These are phyloP conservation scores for Penicillium antarcticum DNA, from an alignment of 495 filamentous ascomycete genomes.

Conservation along the genomic window DNA sequence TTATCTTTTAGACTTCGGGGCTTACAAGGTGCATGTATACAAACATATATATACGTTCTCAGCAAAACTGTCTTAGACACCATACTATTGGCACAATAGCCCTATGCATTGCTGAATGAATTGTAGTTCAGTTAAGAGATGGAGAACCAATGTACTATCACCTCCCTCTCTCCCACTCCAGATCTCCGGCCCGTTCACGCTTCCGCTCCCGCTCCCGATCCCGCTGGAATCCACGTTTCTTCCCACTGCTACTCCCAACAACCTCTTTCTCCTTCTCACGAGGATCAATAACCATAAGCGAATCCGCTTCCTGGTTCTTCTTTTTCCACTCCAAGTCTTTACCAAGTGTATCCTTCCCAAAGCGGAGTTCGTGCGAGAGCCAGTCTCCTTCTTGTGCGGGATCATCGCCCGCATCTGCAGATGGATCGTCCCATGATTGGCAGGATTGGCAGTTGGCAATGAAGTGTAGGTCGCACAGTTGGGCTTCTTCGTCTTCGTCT, in stretches of 20 bases:
- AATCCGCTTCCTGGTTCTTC: constrained; percentile 81
- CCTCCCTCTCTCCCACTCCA: constrained; percentile 33
- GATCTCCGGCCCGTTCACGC: constrained; percentile 27
- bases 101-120: neutral
- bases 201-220: constrained; percentile 43
- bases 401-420: constrained; percentile 24
- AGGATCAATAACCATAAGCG: constrained; percentile 93
- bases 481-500: constrained; percentile 63
- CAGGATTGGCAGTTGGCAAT: constrained; percentile 92
- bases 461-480: constrained; percentile 86
- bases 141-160: neutral
- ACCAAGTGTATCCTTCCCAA: constrained; percentile 84
- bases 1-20: no score
- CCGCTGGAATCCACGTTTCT: constrained; percentile 30
- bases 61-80: no score
- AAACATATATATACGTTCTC: no score
- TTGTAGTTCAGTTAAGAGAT: no score
- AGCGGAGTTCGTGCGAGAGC: constrained; percentile 72
- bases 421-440: constrained; percentile 59
- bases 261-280: constrained; percentile 77
- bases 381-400: constrained; percentile 60
- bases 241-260: constrained; percentile 11
- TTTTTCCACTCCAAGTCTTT: constrained; percentile 91
- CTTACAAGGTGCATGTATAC: no score
- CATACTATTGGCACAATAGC: no score